Percentiles rank a stretch among this genome's conserved stretches.
phyloP scores from a whole-genome alignment of 345 rosid genomes.

The Raphanus raphanistrum region DNA sequence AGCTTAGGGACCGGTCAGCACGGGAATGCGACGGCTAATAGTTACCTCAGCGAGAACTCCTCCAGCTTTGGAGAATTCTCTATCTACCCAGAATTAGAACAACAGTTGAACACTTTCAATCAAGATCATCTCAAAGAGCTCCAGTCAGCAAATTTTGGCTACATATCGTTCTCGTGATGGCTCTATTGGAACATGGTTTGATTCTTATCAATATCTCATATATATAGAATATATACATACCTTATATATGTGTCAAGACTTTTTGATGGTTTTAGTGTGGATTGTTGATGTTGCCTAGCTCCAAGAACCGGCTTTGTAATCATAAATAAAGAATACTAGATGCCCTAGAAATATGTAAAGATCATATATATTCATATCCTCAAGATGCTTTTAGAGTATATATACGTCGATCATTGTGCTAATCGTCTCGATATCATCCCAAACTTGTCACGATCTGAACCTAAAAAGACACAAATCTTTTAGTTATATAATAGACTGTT shows the following conservation, averaged over 20 bases:
- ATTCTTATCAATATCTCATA: conserved; percentile 21
- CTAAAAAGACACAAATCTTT: conserved; percentile 6
- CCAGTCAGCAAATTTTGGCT: conserved; percentile 61
- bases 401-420: background rate
- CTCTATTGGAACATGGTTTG: conserved; percentile 17
- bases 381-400: conserved; percentile 1
- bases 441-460: background rate
- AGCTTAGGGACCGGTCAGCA: conserved; percentile 35
- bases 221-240: conserved; percentile 14
- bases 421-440: background rate
- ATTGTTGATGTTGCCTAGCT: conserved; percentile 35
- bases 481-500: background rate
- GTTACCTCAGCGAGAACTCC: conserved; percentile 43
- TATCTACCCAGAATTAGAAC: conserved; percentile 52
- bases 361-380: conserved; percentile 5
- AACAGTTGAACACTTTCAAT: conserved; percentile 48
- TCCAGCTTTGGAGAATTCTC: conserved; percentile 61
- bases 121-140: conserved; percentile 60
- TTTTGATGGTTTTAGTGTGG: conserved; percentile 33
- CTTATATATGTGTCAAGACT: conserved; percentile 25
- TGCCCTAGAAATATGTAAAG: conserved; percentile 32
- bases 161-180: conserved; percentile 51
- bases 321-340: conserved; percentile 26
- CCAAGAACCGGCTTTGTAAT: conserved; percentile 26
- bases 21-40: conserved; percentile 34